phyloP scores from a whole-genome alignment of 2,329 filamentous ascomycete genomes.

The Monilinia polystroma region DNA sequence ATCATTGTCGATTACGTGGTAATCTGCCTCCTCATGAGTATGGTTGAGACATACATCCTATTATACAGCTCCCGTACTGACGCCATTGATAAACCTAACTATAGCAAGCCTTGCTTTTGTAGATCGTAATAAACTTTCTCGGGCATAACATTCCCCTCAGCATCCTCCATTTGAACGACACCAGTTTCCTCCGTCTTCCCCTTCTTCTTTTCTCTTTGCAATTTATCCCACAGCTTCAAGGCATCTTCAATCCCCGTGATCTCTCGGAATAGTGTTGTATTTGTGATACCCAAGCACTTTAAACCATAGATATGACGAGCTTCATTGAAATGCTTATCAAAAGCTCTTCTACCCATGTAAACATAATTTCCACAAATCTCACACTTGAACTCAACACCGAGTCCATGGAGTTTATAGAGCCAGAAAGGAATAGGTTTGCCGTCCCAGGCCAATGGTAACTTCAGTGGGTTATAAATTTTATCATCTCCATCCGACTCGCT shows the following conservation, averaged over 20 bases:
- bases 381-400: constrained; percentile 92
- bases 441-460: constrained; percentile 94
- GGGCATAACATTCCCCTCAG: constrained; percentile 96
- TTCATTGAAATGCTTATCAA: constrained; percentile 98
- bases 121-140: constrained; percentile 97
- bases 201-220: constrained; percentile 80
- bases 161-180: constrained; percentile 98
- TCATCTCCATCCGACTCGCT: constrained; percentile 76
- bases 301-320: constrained; percentile 88
- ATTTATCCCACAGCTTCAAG: constrained; percentile 85
- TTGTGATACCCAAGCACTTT: constrained; percentile 90
- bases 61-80: constrained; percentile 3
- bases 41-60: constrained; percentile 13
- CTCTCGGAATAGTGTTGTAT: constrained; percentile 86
- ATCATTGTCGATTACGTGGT: neutral
- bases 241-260: constrained; percentile 93
- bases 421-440: constrained; percentile 99
- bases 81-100: constrained; percentile 23
- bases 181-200: constrained; percentile 74
- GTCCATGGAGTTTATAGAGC: constrained; percentile 94
- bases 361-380: constrained; percentile 98
- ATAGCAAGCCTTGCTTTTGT: constrained; percentile 85
- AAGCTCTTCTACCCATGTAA: constrained; percentile 95
- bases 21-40: neutral
- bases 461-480: constrained; percentile 94